Base-by-base conservation (phyloP, 78 protist species). In the Dictyostelium capitatum region DNA sequence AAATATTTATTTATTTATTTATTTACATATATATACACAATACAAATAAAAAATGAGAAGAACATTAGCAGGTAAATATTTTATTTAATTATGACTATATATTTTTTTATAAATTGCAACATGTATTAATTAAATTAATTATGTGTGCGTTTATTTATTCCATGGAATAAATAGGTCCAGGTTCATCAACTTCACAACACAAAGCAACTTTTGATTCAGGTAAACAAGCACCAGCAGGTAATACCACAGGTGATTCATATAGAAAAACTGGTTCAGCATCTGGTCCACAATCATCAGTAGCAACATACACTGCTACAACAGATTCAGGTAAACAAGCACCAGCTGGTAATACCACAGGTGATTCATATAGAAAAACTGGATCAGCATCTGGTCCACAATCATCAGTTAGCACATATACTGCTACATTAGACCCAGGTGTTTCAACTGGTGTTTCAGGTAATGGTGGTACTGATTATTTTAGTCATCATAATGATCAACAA, bases 371-470 rank as follows among this genome's bases (percentile, higher is more conserved):
- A 72, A 54, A 81, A 12, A 25, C 48, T 46, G 90, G 90, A 46
- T 47, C 79, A 12, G 81, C 82, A 14, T 77, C 96, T 47, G 96
- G 96, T 32, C 96, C 96, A 73, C 82, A 82, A 59, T 85, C 93
- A 7, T 79, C 89, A 25, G 89, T 78, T 14, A 30, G 93, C 0
- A 48, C 43, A 28, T 94, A 94, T 80, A 85, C 72, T 30, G 57
- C 96, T 43, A 85, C 93, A 11, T 72, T 57, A 30, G 96, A 94
- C 89, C 93, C 96, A 67, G 96, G 89, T 46, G 19, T 25, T 12
- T 23, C 28, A 4, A 4, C 30, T 15, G 12, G 83, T 32, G 95
- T 89, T 23, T 89, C 95, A 25, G 95, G 95, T 74, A 87, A 87
- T 65, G 95, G 90, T 73, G 89, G 89, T 74, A 69, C 53, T 46